phyloP scores from a whole-genome alignment of 2,329 filamentous ascomycete species.

The Claviceps sorghi region DNA sequence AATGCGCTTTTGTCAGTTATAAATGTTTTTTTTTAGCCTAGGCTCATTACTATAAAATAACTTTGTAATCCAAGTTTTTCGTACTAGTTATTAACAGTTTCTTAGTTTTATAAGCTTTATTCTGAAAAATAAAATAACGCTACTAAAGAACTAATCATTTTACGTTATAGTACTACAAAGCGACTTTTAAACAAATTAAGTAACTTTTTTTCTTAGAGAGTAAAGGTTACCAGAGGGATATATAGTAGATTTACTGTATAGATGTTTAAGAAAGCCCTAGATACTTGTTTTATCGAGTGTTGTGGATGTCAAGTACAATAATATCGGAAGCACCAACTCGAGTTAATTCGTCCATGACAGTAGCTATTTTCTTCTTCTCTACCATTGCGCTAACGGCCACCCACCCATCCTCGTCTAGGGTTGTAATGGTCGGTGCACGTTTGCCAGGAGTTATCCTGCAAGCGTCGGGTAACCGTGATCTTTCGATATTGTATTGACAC shows the following conservation, averaged over 20 bases:
- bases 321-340: constrained; percentile 72
- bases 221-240: background rate
- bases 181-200: background rate
- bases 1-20: too few relatives aligned
- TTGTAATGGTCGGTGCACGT: constrained; percentile 81
- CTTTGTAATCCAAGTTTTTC: too few relatives aligned
- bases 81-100: too few relatives aligned
- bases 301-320: constrained; percentile 72
- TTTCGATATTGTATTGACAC: constrained; percentile 89
- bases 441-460: constrained; percentile 79
- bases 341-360: constrained; percentile 72
- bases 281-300: constrained; percentile 38
- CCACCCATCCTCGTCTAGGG: constrained; percentile 78
- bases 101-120: too few relatives aligned
- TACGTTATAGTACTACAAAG: background rate
- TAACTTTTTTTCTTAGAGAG: too few relatives aligned
- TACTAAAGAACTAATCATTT: too few relatives aligned
- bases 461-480: constrained; percentile 50
- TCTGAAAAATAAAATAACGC: too few relatives aligned
- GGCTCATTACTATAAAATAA: too few relatives aligned
- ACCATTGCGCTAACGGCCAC: constrained; percentile 94
- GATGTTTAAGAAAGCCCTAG: background rate
- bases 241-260: background rate
- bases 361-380: constrained; percentile 69
- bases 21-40: too few relatives aligned